These are phyloP conservation scores for Cetraspora pellucida DNA, from an alignment of 192 early-diverging fungal genomes.

Conservation along the genomic window DNA sequence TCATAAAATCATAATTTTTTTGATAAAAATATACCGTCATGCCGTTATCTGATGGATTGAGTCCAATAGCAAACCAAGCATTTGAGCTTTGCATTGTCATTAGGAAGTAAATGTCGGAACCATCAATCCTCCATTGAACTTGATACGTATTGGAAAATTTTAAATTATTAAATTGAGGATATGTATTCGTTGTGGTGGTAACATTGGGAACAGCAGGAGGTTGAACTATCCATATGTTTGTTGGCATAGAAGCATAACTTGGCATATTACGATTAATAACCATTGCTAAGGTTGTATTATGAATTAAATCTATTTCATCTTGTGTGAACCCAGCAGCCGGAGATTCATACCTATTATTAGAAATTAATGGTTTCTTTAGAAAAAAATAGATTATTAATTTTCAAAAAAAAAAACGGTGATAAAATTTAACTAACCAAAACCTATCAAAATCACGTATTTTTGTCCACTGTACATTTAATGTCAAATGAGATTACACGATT, in stretches of 20 bases:
- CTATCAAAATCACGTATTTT: slow-evolving; percentile 53
- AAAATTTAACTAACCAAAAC: slow-evolving; percentile 53
- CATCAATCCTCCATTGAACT: background rate
- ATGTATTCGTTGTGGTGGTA: background rate
- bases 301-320: slow-evolving; percentile 37
- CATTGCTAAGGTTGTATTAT: slow-evolving; percentile 33
- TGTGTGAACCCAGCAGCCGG: slow-evolving; percentile 34
- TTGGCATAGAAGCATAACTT: background rate
- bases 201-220: background rate
- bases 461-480: slow-evolving; percentile 39
- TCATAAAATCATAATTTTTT: no score
- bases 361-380: no score
- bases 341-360: slow-evolving; percentile 29
- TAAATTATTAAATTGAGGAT: background rate
- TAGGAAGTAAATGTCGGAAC: background rate
- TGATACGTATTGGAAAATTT: background rate
- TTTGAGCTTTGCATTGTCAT: background rate
- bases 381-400: no score
- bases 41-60: slow-evolving; percentile 3
- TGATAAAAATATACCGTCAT: background rate
- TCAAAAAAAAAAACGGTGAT: no score
- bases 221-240: slow-evolving; percentile 18
- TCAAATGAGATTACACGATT: no score
- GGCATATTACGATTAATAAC: slow-evolving; percentile 3
- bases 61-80: slow-evolving; percentile 14